Evolutionary conservation across 208 protist species (phyloP).

Genomic region (Trypanosoma melophagium): DNA sequence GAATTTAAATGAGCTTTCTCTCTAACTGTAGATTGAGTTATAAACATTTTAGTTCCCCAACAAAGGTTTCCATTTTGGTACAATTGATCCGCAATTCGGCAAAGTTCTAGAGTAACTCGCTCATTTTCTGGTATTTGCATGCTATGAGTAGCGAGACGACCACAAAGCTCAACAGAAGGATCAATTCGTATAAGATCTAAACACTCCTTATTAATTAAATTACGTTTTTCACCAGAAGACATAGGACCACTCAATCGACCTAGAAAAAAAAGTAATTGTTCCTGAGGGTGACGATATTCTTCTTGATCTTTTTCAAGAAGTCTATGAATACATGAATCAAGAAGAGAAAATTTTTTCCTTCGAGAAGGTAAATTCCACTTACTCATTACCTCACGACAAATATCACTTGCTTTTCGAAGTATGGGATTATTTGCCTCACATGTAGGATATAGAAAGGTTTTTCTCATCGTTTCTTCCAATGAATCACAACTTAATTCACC

Average conservation of each 20-base stretch:
- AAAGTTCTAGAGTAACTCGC: constrained; percentile 63
- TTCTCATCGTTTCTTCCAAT: constrained; percentile 29
- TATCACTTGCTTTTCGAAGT: constrained; percentile 55
- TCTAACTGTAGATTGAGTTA: not conserved
- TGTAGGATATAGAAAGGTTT: constrained; percentile 33
- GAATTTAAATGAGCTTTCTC: constrained; percentile 15
- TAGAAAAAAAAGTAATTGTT: constrained; percentile 69
- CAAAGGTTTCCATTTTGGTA: constrained; percentile 70
- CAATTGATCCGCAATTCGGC: constrained; percentile 61
- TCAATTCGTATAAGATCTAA: constrained; percentile 51
- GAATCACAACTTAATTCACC: constrained; percentile 33
- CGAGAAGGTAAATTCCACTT: constrained; percentile 37
- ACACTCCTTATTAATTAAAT: constrained; percentile 52
- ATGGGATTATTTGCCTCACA: constrained; percentile 39
- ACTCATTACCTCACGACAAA: constrained; percentile 49
- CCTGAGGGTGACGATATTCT: constrained; percentile 52
- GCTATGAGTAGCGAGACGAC: constrained; percentile 53
- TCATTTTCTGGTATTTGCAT: constrained; percentile 56
- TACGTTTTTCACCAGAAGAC: constrained; percentile 34
- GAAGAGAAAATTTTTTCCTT: constrained; percentile 51
- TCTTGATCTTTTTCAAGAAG: constrained; percentile 40
- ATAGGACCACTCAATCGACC: constrained; percentile 48
- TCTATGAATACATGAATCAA: constrained; percentile 59
- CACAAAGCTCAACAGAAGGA: constrained; percentile 79
- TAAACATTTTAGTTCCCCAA: constrained; percentile 51